These are phyloP conservation scores for Talaromyces trachyspermus DNA, from an alignment of 495 filamentous ascomycete genomes.

Conservation along the genomic window DNA sequence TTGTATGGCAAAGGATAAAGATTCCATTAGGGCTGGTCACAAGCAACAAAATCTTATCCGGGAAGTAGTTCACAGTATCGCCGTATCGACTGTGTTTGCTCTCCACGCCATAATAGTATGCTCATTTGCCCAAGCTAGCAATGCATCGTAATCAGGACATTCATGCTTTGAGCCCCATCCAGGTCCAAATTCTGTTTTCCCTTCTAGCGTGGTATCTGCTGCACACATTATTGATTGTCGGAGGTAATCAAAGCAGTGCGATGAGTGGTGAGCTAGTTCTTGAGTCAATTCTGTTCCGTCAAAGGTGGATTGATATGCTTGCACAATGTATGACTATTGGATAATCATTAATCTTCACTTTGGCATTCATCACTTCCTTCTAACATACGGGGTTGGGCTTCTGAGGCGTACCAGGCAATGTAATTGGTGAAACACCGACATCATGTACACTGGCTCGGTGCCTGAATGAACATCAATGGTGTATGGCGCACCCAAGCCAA, in stretches of 20 bases:
- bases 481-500: slow-evolving; percentile 1
- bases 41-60: too few species aligned
- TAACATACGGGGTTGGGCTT: background rate
- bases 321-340: slow-evolving; percentile 2
- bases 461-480: background rate
- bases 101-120: slow-evolving; percentile 8
- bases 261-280: slow-evolving; percentile 29
- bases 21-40: too few species aligned
- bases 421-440: slow-evolving; percentile 7
- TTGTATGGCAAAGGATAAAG: too few species aligned
- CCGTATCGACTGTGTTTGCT: background rate
- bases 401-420: slow-evolving; percentile 6
- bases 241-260: slow-evolving; percentile 44
- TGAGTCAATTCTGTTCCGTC: background rate
- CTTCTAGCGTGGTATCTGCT: slow-evolving; percentile 40
- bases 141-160: slow-evolving; percentile 32
- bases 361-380: background rate
- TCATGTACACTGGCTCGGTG: slow-evolving; percentile 2
- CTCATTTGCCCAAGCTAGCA: slow-evolving; percentile 33
- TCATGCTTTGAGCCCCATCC: slow-evolving; percentile 36
- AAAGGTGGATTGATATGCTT: slow-evolving; percentile 4
- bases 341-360: background rate
- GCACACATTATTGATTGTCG: slow-evolving; percentile 40
- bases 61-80: background rate
- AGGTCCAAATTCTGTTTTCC: slow-evolving; percentile 31